A percentile compares a stretch with the other conserved stretches of the same genome.
Evolutionary conservation across 225 moss, liverwort and hornwort genomes (phyloP).

Genomic region (Lunularia cruciata): DNA sequence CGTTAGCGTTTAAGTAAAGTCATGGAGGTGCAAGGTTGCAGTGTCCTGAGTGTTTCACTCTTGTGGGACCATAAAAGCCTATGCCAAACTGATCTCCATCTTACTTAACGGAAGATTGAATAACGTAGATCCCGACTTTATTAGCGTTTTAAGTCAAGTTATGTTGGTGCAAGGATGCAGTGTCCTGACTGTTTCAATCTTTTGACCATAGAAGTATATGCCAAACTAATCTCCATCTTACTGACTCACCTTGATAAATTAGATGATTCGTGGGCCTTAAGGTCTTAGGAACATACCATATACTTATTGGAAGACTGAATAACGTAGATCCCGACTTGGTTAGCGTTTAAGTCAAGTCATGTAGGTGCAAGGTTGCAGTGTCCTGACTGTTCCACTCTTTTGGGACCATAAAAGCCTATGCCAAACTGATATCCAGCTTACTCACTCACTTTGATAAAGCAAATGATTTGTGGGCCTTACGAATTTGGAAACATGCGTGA

Average conservation of each 20-base stretch:
- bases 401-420: background rate
- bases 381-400: background rate
- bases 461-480: slow-evolving; percentile 3
- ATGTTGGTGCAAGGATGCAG: background rate
- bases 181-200: background rate
- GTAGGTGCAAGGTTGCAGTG: background rate
- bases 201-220: background rate
- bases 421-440: background rate
- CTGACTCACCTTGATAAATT: background rate
- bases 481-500: background rate
- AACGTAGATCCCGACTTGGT: no score
- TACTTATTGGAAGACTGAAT: background rate
- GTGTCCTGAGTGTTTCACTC: background rate
- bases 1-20: no score
- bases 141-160: no score
- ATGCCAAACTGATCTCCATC: no score
- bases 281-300: background rate
- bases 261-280: background rate
- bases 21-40: background rate
- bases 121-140: background rate
- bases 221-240: background rate
- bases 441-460: background rate
- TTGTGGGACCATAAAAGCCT: background rate
- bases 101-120: background rate
- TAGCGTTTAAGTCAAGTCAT: no score